phyloP scores from a whole-genome alignment of 2,329 filamentous ascomycete genomes.

The Xylaria sp. region DNA sequence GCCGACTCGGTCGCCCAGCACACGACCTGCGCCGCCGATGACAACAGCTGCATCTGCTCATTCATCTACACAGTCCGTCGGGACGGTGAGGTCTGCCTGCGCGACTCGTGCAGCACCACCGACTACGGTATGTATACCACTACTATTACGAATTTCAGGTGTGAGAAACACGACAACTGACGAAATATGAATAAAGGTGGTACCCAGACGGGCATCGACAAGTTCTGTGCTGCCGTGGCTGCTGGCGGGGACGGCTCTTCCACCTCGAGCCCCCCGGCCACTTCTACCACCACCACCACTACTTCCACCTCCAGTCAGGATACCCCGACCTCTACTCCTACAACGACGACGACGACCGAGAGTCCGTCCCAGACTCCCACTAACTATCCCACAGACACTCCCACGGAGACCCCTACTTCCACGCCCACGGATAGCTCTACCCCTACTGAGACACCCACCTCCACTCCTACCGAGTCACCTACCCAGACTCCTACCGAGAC shows the following conservation, averaged over 20 bases:
- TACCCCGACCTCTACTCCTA: constrained; percentile 29
- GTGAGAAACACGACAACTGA: constrained; percentile 5
- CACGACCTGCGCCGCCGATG: constrained; percentile 44
- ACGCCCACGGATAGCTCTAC: constrained; percentile 18
- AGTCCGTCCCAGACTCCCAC: constrained; percentile 35
- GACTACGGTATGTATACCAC: constrained; percentile 46
- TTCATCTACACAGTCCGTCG: constrained; percentile 46
- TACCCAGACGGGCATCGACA: constrained; percentile 46
- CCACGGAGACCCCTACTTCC: constrained; percentile 20
- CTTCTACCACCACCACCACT: constrained; percentile 25
- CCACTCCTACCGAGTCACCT: constrained; percentile 1
- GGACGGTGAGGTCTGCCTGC: constrained; percentile 47
- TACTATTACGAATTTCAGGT: background rate
- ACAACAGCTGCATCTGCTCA: constrained; percentile 47
- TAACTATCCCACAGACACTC: constrained; percentile 34
- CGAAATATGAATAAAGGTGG: constrained; percentile 36
- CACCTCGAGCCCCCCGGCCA: constrained; percentile 24
- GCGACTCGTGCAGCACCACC: constrained; percentile 41
- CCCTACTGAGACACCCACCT: constrained; percentile 21
- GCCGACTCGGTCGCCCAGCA: constrained; percentile 40
- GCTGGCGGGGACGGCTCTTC: constrained; percentile 26
- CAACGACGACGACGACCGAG: constrained; percentile 34
- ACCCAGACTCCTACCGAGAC: constrained; percentile 13
- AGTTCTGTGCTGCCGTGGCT: constrained; percentile 45
- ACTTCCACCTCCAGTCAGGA: constrained; percentile 34